These are phyloP conservation scores for Alternaria metachromatica DNA, from an alignment of 2,329 filamentous ascomycete species.

Conservation along the genomic window DNA sequence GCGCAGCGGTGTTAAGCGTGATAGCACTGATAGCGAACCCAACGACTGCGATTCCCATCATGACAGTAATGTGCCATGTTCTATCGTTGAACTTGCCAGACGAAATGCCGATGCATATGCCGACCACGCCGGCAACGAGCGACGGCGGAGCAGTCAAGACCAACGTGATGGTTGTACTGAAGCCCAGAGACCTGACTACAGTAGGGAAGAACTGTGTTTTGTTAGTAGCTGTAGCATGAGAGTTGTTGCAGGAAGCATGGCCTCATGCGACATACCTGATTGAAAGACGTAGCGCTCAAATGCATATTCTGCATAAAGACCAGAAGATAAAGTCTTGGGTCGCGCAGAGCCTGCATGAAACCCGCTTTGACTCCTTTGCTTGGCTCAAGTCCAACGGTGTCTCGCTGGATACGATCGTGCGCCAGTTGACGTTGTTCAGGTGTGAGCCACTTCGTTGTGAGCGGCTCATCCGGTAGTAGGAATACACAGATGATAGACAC, in stretches of 20 bases:
- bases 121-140: conserved; percentile 34
- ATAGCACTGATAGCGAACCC: conserved; percentile 39
- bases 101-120: conserved; percentile 31
- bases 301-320: conserved; percentile 65
- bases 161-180: conserved; percentile 37
- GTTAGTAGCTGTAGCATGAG: background rate
- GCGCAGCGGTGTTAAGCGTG: conserved; percentile 12
- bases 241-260: background rate
- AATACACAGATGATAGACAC: conserved; percentile 24
- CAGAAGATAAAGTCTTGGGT: conserved; percentile 62
- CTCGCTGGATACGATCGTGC: conserved; percentile 44
- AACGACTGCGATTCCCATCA: conserved; percentile 34
- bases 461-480: conserved; percentile 32
- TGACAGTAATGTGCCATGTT: conserved; percentile 40
- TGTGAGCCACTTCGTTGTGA: conserved; percentile 53
- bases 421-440: conserved; percentile 50
- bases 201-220: conserved; percentile 40
- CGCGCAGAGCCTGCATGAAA: conserved; percentile 55
- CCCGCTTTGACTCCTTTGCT: conserved; percentile 55
- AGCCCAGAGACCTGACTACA: conserved; percentile 42
- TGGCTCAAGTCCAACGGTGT: conserved; percentile 49
- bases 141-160: conserved; percentile 41
- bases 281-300: conserved; percentile 57
- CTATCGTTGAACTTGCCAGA: conserved; percentile 40
- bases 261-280: conserved; percentile 18